Evolutionary conservation across 2,329 filamentous ascomycete genomes (phyloP).

Genomic region (Chaetothyriales sp.): DNA sequence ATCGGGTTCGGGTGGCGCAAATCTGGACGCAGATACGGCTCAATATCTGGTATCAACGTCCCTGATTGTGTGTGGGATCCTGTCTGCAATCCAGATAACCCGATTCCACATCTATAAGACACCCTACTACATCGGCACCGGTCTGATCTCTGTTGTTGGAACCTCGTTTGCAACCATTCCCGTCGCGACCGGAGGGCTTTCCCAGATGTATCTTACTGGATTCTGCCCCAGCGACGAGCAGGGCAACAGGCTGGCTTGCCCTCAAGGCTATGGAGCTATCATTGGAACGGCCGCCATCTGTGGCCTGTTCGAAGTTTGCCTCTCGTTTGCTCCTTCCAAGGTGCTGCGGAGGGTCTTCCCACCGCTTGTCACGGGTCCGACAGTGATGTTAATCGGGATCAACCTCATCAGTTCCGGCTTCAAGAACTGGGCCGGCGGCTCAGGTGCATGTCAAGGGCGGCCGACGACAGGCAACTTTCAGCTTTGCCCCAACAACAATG

Average conservation of each 20-base stretch:
- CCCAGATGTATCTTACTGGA: constrained; percentile 49
- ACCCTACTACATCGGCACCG: constrained; percentile 50
- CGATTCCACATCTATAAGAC: constrained; percentile 48
- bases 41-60: constrained; percentile 55
- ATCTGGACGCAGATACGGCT: constrained; percentile 38
- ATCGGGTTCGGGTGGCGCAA: constrained; percentile 38
- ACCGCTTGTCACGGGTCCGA: constrained; percentile 52
- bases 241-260: constrained; percentile 46
- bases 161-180: constrained; percentile 54
- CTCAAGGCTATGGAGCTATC: constrained; percentile 50
- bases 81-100: constrained; percentile 52
- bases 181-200: constrained; percentile 45
- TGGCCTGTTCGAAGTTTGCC: constrained; percentile 42
- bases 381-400: constrained; percentile 52
- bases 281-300: constrained; percentile 40
- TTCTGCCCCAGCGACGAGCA: constrained; percentile 43
- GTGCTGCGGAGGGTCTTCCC: constrained; percentile 49
- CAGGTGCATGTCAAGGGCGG: constrained; percentile 31
- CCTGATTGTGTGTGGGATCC: constrained; percentile 50
- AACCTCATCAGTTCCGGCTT: constrained; percentile 48
- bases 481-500: constrained; percentile 43
- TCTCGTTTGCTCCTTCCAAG: constrained; percentile 49
- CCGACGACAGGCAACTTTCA: constrained; percentile 32
- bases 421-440: constrained; percentile 53
- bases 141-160: constrained; percentile 52